A percentile compares a stretch with the other conserved stretches of the same genome.
Conservation (phyloP, 2,329 filamentous ascomycete genomes). For the Curvularia sp. region DNA sequence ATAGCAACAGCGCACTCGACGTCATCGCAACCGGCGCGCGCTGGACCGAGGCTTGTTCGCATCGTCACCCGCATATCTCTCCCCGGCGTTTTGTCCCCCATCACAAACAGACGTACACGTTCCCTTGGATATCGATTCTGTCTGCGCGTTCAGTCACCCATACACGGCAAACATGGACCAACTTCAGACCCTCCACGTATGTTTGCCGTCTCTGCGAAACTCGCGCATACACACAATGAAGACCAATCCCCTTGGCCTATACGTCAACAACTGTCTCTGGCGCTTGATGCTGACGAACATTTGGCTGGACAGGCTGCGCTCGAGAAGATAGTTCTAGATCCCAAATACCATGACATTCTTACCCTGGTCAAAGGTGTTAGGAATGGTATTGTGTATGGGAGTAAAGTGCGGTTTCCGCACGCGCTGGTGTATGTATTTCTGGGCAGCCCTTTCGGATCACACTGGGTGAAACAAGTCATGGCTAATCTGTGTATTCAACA, state of each 20-base stretch:
- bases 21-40: conserved; percentile 27
- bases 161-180: conserved; percentile 37
- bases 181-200: conserved; percentile 45
- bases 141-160: neutral
- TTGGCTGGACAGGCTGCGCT: conserved; percentile 65
- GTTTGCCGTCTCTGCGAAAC: neutral
- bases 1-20: conserved; percentile 17
- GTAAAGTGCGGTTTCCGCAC: conserved; percentile 97
- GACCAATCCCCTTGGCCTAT: neutral
- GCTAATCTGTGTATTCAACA: conserved; percentile 45
- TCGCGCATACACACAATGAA: neutral
- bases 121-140: neutral
- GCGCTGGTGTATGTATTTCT: conserved; percentile 74
- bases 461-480: neutral
- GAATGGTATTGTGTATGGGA: conserved; percentile 96
- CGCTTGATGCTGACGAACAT: conserved; percentile 12
- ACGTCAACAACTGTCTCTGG: neutral
- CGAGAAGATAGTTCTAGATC: conserved; percentile 81
- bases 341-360: conserved; percentile 82
- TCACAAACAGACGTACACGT: conserved; percentile 3
- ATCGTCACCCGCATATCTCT: neutral
- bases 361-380: conserved; percentile 89
- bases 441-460: neutral
- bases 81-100: conserved; percentile 16
- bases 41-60: conserved; percentile 36